Base-by-base conservation (phyloP, 2,329 filamentous ascomycete species). In the Scedosporium aurantiacum region DNA sequence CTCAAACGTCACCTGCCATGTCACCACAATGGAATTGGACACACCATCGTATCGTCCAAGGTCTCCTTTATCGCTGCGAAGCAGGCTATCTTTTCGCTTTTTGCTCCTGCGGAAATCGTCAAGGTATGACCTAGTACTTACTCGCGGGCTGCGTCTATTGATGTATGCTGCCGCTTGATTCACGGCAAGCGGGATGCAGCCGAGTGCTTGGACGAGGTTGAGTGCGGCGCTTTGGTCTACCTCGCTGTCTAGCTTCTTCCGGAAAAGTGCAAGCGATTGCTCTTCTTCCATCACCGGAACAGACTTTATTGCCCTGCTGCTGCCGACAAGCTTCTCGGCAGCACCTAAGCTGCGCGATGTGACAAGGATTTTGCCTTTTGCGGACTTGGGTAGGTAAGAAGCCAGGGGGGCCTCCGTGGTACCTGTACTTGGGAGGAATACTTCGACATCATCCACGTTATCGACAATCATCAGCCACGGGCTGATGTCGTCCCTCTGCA, bases 61-160 rank as follows among this genome's bases (percentile, higher is more conserved):
- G 40, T 66, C 63, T 2, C 62, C 63, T 10, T 40, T 21, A 45
- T 64, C 62, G 16, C 27, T 50, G 3, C 41, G 27, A 6, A 71
- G 63, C 52, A 71, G 66, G 40, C 23, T 65, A 8, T 58, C 62
- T 56, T 65, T 67, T 27, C 68, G 65, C 25, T 63, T 58, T 21
- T 71, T 66, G 62, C 65, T 71, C 57, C 68, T 64, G 1, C 64
- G 63, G 32, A 74, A 66, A 2, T 67, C 52, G 5, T 68, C 55
- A 2, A 74, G 62, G 60, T 76, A 78, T 14, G 62, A 32, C 37
- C 57, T n/a, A 2, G 72, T 64, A 0, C 70, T 66, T 16, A 64
- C 63, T 41, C 63, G 63, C 1, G 66, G 66, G 10, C 6, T 40
- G 16, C 66, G 63, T 23, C 65, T 63, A 4, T 63, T 63, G 64